These are phyloP conservation scores for Vanrija pseudolonga DNA, from an alignment of 1,284 basidiomycete genomes.

Conservation along the genomic window DNA sequence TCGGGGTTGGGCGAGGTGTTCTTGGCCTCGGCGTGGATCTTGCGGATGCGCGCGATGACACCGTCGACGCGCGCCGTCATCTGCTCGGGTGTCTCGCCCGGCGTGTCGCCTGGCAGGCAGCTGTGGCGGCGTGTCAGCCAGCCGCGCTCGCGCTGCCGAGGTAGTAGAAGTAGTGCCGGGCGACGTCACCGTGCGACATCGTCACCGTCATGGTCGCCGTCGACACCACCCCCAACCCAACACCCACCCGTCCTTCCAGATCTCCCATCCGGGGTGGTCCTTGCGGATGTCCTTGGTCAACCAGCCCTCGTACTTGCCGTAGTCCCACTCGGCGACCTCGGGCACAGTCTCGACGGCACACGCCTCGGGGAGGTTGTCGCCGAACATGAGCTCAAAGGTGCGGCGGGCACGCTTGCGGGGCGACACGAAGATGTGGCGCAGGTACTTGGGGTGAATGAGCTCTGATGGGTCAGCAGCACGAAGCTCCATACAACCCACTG, in stretches of 20 bases:
- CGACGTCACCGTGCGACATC: not conserved
- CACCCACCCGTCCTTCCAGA: conserved; percentile 74
- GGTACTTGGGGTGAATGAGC: conserved; percentile 70
- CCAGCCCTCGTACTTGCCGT: conserved; percentile 85
- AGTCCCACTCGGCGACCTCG: conserved; percentile 70
- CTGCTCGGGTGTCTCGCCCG: conserved; percentile 74
- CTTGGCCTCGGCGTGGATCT: conserved; percentile 63
- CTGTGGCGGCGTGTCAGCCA: conserved; percentile 45
- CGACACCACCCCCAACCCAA: not conserved
- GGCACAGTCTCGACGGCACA: conserved; percentile 38
- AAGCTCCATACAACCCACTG: conserved; percentile 57
- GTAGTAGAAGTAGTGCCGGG: not conserved
- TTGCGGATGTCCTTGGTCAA: conserved; percentile 67
- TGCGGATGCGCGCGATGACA: conserved; percentile 69
- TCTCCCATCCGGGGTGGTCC: conserved; percentile 65
- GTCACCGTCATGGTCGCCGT: not conserved
- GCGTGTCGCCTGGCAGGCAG: conserved; percentile 61
- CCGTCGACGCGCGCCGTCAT: conserved; percentile 74
- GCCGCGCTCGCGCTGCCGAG: not conserved
- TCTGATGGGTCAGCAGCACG: conserved; percentile 51
- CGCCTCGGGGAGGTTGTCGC: conserved; percentile 29
- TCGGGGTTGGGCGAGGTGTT: conserved; percentile 19
- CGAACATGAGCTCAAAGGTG: conserved; percentile 70
- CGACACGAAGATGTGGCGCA: conserved; percentile 75
- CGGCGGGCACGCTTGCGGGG: conserved; percentile 76